Conservation (phyloP, 305 asterid genomes). For the Monarda citriodora region DNA sequence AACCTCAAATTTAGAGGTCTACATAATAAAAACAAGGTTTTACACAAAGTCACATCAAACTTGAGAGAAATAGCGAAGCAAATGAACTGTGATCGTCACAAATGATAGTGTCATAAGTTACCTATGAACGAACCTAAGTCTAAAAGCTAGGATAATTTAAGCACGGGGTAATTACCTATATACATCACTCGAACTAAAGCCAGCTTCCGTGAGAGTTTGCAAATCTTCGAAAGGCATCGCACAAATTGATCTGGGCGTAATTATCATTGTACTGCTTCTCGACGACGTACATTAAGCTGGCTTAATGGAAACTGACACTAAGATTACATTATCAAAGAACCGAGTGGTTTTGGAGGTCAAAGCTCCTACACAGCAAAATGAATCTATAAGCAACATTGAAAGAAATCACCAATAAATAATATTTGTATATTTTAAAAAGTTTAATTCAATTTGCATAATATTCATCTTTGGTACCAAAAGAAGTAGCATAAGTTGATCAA, state of each 20-base stretch:
- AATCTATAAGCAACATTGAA: neutral
- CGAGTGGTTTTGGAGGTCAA: conserved; percentile 11
- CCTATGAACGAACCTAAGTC: conserved; percentile 1
- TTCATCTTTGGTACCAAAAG: conserved; percentile 2
- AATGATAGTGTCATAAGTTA: neutral
- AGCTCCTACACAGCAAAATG: conserved; percentile 17
- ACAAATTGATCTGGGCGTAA: neutral
- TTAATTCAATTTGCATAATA: no score
- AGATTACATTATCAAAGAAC: conserved; percentile 8
- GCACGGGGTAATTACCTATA: conserved; percentile 26
- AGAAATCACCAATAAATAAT: neutral
- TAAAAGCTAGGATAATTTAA: conserved; percentile 19
- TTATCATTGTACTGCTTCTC: conserved; percentile 6
- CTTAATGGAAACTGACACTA: conserved; percentile 9
- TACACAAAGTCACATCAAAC: no score
- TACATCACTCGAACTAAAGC: conserved; percentile 20
- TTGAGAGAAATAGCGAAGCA: conserved; percentile 1
- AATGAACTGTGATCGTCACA: conserved; percentile 6
- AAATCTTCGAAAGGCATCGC: conserved; percentile 7
- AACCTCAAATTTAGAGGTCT: no score
- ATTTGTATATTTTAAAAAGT: neutral
- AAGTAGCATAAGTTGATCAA: conserved; percentile 4
- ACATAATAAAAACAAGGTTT: no score
- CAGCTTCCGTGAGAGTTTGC: neutral
- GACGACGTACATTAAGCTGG: conserved; percentile 4